Base-by-base conservation (phyloP, 768 basidiomycete species). In the Phylloporus sp. region DNA sequence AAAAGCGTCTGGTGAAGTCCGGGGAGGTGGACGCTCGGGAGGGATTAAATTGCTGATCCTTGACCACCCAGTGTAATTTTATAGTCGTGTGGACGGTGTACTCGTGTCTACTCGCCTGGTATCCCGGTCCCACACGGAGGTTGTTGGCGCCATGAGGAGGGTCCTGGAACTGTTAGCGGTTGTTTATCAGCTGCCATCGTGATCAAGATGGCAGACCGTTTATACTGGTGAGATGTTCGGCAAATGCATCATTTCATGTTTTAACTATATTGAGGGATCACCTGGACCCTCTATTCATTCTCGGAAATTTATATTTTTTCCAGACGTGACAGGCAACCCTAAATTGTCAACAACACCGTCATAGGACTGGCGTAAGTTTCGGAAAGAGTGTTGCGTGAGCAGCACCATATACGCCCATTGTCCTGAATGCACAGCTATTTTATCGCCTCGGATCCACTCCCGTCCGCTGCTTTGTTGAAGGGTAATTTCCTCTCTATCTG, bases 231-330 rank as follows among this genome's bases (percentile, higher is more conserved):
- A 67, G 57, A 52, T 41, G 58, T 57, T 54, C 59, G 60, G 60
- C 53, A 62, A 64, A 49, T 52, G 45, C 47, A 38, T 50, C 52
- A 58, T 55, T 60, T 58, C 48, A 54, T 61, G 47, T 51, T 50
- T 61, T 61, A 57, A 54, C 63, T 54, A 56, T 65, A 61, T 68
- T 55, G 62, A 64, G 58, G 51, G 61, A 48, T 49, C 49, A 50
- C 49, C 60, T 57, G 50, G 53, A 60, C 55, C 49, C 40, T 54
- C 52, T 50, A 38, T 64, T 67, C 58, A 59, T 67, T 58, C 62
- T 50, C 44, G 61, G 49, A 56, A 57, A 54, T 53, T 48, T 54
- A 52, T 41, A 52, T 48, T 53, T 55, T 56, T 56, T 56, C 36
- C 53, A 53, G 56, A 57, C 53, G 44, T 59, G 64, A 65, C 50